Conservation (phyloP, 2,329 filamentous ascomycete genomes). For the Epichloe sibirici region DNA sequence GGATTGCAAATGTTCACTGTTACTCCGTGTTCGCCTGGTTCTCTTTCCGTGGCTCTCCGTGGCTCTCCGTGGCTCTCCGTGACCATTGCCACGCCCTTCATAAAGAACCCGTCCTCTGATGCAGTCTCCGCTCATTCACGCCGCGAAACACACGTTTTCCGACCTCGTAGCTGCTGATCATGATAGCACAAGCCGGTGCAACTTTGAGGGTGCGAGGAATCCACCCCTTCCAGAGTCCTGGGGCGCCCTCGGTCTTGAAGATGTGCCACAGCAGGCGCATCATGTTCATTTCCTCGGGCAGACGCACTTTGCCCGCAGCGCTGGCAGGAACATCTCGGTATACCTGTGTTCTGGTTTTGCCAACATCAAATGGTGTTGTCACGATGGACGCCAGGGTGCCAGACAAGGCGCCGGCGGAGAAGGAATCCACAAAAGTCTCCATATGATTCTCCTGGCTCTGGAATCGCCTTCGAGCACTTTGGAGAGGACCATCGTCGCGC, state of each 20-base stretch:
- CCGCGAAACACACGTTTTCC: constrained; percentile 77
- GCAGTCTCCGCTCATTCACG: constrained; percentile 46
- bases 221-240: constrained; percentile 84
- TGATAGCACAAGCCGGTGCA: constrained; percentile 92
- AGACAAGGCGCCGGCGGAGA: constrained; percentile 71
- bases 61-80: no score
- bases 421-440: constrained; percentile 77
- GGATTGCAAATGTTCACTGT: background rate
- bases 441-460: constrained; percentile 58
- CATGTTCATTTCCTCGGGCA: constrained; percentile 69
- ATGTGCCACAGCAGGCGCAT: constrained; percentile 80
- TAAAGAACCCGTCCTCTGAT: constrained; percentile 1
- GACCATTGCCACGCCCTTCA: background rate
- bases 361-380: constrained; percentile 93
- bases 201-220: constrained; percentile 86
- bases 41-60: background rate
- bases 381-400: constrained; percentile 77
- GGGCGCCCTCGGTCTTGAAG: constrained; percentile 67
- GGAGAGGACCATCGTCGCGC: constrained; percentile 24
- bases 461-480: constrained; percentile 36
- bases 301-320: constrained; percentile 23
- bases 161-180: constrained; percentile 97
- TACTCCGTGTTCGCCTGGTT: background rate
- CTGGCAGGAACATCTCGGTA: constrained; percentile 41
- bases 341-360: constrained; percentile 89